Conservation (phyloP, 2,329 filamentous ascomycete species). For the Lachnellula willkommii region DNA sequence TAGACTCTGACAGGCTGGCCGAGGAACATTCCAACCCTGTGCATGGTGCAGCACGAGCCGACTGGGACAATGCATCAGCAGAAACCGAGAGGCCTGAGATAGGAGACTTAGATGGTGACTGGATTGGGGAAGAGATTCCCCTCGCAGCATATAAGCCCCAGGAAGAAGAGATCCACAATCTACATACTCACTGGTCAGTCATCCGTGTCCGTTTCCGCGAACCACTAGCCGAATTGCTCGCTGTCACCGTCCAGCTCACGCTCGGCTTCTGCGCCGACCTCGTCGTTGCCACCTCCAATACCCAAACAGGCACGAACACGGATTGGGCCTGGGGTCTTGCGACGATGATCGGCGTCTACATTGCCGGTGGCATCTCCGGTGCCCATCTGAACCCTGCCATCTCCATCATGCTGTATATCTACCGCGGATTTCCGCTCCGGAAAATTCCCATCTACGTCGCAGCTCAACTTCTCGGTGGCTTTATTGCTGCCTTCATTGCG, state of each 20-base stretch:
- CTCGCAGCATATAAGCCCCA: constrained; percentile 20
- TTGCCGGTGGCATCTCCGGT: constrained; percentile 43
- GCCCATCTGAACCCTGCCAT: constrained; percentile 42
- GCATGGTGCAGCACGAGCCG: background rate
- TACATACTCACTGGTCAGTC: constrained; percentile 38
- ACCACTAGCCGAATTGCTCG: constrained; percentile 48
- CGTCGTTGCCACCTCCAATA: constrained; percentile 30
- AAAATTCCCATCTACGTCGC: constrained; percentile 46
- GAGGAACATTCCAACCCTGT: background rate
- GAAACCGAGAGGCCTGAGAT: constrained; percentile 16
- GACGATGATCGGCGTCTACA: constrained; percentile 46
- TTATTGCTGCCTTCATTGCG: constrained; percentile 43
- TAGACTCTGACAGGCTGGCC: background rate
- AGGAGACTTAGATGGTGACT: constrained; percentile 14
- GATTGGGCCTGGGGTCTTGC: constrained; percentile 49
- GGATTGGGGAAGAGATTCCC: constrained; percentile 18
- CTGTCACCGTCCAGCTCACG: constrained; percentile 37
- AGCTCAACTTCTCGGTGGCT: constrained; percentile 48
- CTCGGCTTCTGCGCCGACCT: constrained; percentile 46
- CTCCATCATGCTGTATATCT: constrained; percentile 42
- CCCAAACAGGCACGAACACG: constrained; percentile 35
- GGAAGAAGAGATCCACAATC: constrained; percentile 26
- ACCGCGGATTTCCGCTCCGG: constrained; percentile 47
- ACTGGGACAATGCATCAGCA: constrained; percentile 19
- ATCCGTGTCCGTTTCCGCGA: constrained; percentile 44